phyloP scores from a whole-genome alignment of 2,329 filamentous ascomycete genomes.

The Malbranchea cinnamomea region DNA sequence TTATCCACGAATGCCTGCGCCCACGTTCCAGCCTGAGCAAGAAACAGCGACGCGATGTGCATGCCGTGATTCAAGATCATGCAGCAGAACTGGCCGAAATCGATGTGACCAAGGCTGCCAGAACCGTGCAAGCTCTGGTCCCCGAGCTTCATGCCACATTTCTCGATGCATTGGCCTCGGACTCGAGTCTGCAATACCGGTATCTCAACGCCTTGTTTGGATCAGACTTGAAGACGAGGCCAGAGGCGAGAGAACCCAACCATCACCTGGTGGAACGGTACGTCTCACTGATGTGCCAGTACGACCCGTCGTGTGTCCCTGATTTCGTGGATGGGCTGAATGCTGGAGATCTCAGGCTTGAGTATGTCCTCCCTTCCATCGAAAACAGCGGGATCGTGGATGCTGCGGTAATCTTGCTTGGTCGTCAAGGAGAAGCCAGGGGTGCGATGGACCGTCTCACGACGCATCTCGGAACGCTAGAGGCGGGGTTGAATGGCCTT shows the following conservation, averaged over 20 bases:
- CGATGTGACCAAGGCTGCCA: slow-evolving; percentile 50
- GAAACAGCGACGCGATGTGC: slow-evolving; percentile 59
- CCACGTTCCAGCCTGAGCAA: slow-evolving; percentile 46
- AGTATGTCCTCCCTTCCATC: slow-evolving; percentile 69
- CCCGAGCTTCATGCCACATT: slow-evolving; percentile 52
- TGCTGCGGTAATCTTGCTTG: slow-evolving; percentile 81
- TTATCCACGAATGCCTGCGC: slow-evolving; percentile 60
- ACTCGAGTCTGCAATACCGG: slow-evolving; percentile 52
- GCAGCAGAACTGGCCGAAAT: slow-evolving; percentile 52
- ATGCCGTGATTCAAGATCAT: slow-evolving; percentile 49
- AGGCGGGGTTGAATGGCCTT: slow-evolving; percentile 62
- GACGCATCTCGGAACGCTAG: slow-evolving; percentile 64
- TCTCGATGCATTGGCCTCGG: slow-evolving; percentile 45
- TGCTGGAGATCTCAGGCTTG: slow-evolving; percentile 62
- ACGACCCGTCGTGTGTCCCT: slow-evolving; percentile 66
- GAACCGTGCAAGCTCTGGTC: slow-evolving; percentile 42
- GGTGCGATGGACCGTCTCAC: slow-evolving; percentile 74
- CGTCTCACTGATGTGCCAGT: slow-evolving; percentile 79
- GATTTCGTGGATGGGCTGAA: slow-evolving; percentile 68
- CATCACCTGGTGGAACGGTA: slow-evolving; percentile 65
- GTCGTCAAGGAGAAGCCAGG: slow-evolving; percentile 67
- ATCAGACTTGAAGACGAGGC: slow-evolving; percentile 27
- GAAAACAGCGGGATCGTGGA: slow-evolving; percentile 83
- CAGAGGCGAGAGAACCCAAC: slow-evolving; percentile 24
- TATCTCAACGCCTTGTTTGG: slow-evolving; percentile 69